Conservation (phyloP, 805 yeast species). For the Suhomyces tanzawaensis region DNA sequence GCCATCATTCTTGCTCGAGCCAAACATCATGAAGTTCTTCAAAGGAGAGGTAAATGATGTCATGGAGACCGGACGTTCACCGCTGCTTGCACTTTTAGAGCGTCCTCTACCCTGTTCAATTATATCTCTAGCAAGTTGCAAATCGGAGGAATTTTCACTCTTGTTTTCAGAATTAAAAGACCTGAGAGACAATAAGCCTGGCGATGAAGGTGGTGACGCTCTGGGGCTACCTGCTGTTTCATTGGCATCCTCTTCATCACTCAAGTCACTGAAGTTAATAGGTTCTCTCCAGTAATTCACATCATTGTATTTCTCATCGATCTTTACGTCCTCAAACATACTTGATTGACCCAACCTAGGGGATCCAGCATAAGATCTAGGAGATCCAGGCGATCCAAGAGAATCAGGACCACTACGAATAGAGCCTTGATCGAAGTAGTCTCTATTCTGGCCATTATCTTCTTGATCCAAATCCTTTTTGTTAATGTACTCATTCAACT, state of each 20-base stretch:
- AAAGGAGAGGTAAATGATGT: conserved; percentile 40
- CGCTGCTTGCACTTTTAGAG: conserved; percentile 5
- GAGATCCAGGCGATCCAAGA: conserved; percentile 15
- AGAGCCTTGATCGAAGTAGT: conserved; percentile 1
- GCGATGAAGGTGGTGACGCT: conserved; percentile 12
- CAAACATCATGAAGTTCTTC: conserved; percentile 40
- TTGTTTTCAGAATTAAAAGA: conserved; percentile 2
- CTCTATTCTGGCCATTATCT: conserved; percentile 2
- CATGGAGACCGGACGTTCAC: conserved; percentile 33
- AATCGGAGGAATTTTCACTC: neutral
- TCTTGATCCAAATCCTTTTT: conserved; percentile 13
- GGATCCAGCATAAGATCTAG: conserved; percentile 17
- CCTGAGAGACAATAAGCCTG: conserved; percentile 6
- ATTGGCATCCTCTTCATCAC: conserved; percentile 24
- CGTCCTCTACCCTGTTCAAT: neutral
- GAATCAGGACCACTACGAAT: conserved; percentile 7
- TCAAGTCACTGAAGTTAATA: conserved; percentile 57
- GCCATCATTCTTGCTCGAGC: conserved; percentile 25
- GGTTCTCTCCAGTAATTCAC: conserved; percentile 93
- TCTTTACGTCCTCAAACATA: conserved; percentile 18
- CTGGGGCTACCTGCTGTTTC: conserved; percentile 11
- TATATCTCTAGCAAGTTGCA: neutral
- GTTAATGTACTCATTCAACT: conserved; percentile 33
- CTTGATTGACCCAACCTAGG: conserved; percentile 35
- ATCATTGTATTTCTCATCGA: conserved; percentile 72